These are phyloP conservation scores for Pythium coloratum DNA, from an alignment of 352 stramenopile species.

Conservation along the genomic window DNA sequence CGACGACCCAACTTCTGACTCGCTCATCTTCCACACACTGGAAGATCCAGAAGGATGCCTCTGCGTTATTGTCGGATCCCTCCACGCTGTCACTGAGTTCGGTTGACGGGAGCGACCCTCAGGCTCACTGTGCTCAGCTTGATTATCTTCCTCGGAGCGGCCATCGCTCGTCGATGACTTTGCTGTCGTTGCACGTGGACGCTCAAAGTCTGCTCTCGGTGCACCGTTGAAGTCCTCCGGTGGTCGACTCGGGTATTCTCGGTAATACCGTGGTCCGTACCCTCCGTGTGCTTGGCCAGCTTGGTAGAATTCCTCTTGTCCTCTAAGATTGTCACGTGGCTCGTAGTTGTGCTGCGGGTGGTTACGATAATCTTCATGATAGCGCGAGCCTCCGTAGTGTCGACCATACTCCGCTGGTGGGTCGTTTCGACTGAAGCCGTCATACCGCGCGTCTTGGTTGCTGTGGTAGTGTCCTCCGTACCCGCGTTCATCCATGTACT, in stretches of 20 bases:
- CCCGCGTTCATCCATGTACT: neutral
- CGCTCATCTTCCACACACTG: constrained; percentile 23
- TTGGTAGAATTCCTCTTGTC: neutral
- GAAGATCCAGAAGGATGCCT: neutral
- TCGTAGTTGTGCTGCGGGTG: neutral
- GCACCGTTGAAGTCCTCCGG: neutral
- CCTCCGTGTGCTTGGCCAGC: neutral
- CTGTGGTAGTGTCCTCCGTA: neutral
- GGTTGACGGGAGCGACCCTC: neutral
- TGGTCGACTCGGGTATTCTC: neutral
- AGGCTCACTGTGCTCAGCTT: neutral
- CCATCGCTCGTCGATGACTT: too few relatives aligned
- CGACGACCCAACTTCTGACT: constrained; percentile 11
- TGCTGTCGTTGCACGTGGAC: neutral
- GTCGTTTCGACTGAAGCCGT: neutral
- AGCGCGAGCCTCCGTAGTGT: neutral
- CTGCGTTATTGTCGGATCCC: neutral
- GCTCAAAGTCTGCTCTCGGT: neutral
- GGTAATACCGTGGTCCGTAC: neutral
- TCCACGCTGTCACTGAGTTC: neutral
- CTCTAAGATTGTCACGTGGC: neutral
- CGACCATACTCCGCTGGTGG: neutral
- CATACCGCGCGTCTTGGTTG: constrained; percentile 16
- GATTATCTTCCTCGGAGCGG: neutral
- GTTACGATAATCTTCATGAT: neutral